Conservation (phyloP, 768 basidiomycete species). For the Rhodotorula kratochvilovae region DNA sequence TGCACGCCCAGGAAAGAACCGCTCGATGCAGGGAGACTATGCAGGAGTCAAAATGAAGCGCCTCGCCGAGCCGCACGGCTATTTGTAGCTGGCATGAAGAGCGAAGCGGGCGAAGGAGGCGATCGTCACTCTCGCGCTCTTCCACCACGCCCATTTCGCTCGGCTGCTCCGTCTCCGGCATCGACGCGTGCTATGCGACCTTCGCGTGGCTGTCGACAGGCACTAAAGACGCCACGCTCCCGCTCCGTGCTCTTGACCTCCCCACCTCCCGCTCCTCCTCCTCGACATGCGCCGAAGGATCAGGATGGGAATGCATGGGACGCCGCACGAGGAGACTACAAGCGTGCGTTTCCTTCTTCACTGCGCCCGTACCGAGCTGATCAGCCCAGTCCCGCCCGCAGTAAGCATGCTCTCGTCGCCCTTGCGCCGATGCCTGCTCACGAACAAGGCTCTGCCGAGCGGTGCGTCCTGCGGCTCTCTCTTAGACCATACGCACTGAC, state of each 20-base stretch:
- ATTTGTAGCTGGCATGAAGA: no score
- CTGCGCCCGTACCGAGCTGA: not conserved
- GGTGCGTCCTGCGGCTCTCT: not conserved
- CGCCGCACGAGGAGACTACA: not conserved
- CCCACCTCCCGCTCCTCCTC: not conserved
- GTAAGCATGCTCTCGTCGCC: not conserved
- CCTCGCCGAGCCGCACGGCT: no score
- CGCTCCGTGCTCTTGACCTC: not conserved
- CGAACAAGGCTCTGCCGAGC: slow-evolving; percentile 1
- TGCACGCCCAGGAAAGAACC: no score
- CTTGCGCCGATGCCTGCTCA: not conserved
- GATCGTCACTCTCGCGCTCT: no score
- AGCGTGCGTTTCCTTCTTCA: not conserved
- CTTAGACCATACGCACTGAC: not conserved
- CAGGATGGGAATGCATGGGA: not conserved
- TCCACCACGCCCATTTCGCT: not conserved
- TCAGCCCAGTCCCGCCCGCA: not conserved
- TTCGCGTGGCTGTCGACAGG: not conserved
- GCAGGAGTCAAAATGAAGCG: no score
- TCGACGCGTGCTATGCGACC: not conserved
- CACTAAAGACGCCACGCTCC: not conserved
- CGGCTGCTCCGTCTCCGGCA: not conserved
- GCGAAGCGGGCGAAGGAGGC: no score
- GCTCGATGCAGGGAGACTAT: no score
- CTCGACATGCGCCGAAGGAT: not conserved